Conservation (phyloP, 805 yeast species). For the Candida orba region DNA sequence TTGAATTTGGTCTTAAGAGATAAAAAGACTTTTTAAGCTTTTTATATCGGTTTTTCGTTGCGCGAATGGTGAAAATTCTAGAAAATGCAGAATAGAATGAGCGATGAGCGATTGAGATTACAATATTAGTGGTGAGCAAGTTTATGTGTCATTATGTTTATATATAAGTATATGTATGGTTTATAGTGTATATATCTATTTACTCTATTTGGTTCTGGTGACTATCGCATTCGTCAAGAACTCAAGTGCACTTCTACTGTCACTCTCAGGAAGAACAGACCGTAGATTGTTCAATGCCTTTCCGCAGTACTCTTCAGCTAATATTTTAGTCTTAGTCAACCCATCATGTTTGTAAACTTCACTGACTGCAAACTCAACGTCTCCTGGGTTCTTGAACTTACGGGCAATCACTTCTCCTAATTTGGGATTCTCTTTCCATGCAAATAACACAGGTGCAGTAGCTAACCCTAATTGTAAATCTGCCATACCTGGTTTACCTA, state of each 20-base stretch:
- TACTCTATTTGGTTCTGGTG: slow-evolving; percentile 62
- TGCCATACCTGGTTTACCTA: slow-evolving; percentile 96
- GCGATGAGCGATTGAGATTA: too few species aligned
- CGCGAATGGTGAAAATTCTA: neutral
- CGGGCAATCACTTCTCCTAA: slow-evolving; percentile 79
- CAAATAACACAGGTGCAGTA: slow-evolving; percentile 91
- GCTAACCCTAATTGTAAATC: slow-evolving; percentile 92
- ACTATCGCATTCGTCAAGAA: slow-evolving; percentile 76
- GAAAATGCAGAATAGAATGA: too few species aligned
- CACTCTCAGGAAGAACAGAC: slow-evolving; percentile 69
- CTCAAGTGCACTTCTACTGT: slow-evolving; percentile 82
- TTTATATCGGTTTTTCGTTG: neutral
- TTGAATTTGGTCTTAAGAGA: too few species aligned
- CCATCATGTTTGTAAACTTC: slow-evolving; percentile 71
- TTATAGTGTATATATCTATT: neutral
- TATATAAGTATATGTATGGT: too few species aligned
- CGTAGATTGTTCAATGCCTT: slow-evolving; percentile 69
- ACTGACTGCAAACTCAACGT: slow-evolving; percentile 71
- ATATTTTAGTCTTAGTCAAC: slow-evolving; percentile 60
- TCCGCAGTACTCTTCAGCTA: slow-evolving; percentile 75
- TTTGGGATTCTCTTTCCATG: slow-evolving; percentile 85
- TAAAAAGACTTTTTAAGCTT: too few species aligned
- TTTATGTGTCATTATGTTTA: too few species aligned
- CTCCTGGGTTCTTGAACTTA: slow-evolving; percentile 75
- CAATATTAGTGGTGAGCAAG: too few species aligned